phyloP scores from a whole-genome alignment of 1,139 yeast species.

The Geotrichum candidum region DNA sequence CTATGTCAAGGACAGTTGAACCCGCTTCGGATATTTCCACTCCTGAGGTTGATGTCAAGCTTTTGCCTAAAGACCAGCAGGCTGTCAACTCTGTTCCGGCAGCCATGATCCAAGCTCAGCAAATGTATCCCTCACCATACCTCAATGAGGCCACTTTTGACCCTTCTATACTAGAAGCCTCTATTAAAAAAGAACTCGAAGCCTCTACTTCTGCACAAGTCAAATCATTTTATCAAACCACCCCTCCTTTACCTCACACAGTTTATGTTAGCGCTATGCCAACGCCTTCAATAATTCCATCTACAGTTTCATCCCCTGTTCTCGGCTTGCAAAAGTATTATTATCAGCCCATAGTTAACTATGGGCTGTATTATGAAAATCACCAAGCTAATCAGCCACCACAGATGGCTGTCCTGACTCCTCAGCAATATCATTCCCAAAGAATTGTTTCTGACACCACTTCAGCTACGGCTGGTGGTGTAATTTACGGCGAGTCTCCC shows the following conservation, averaged over 20 bases:
- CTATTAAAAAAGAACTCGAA: conserved; percentile 2
- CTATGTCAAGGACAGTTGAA: neutral
- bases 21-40: neutral
- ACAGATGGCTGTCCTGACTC: conserved; percentile 6
- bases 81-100: neutral
- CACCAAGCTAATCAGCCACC: neutral
- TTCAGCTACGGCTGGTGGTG: neutral
- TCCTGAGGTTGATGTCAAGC: neutral
- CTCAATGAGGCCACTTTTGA: neutral
- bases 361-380: conserved; percentile 1
- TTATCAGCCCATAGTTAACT: neutral
- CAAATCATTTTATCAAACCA: neutral
- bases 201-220: neutral
- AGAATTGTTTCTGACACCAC: neutral
- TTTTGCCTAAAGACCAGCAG: neutral
- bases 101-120: neutral
- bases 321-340: neutral
- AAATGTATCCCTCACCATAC: neutral
- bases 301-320: conserved; percentile 1
- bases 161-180: conserved; percentile 3
- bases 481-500: conserved; percentile 6
- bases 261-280: conserved; percentile 6
- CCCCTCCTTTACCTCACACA: conserved; percentile 2
- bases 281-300: neutral
- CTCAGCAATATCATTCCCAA: conserved; percentile 1